Evolutionary conservation across 2,329 filamentous ascomycete genomes (phyloP), one percentile per base, ranked within the genome.

Genomic region (Cladosporium austrohemisphaericum): DNA sequence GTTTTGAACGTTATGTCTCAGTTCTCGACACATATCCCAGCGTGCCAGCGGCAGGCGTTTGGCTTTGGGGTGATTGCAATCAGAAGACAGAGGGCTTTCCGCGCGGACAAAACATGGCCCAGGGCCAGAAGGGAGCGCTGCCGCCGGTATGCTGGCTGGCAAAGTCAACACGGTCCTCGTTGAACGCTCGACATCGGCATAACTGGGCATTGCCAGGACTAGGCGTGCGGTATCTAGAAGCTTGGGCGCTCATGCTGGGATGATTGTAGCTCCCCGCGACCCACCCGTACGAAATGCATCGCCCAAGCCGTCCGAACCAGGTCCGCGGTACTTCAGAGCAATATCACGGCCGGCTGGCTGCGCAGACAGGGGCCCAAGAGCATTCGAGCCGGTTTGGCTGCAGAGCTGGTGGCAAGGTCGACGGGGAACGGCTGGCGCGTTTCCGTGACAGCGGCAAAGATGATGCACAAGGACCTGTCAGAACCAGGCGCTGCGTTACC

Each of bases 381-480:
- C 14, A 7, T 29, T 18, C 18, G 33, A 32, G 25, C 44, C 33
- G 33, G 33, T 31, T 26, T 29, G 25, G n/a, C 10, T 29, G 25
- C 33, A 36, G 9, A 18, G 4, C 13, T 22, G 19, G 32, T 47
- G 33, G 23, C 23, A 11, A 38, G 11, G 22, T n/a, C 5, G n/a
- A 20, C 44, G 44, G 44, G 44, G 44, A 38, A 28, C 16, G 22
- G 31, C 29, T 23, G 23, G 19, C 29, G 14, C 14, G 22, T 13
- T 13, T 47, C 44, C 44, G 33, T 38, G 44, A 47, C 44, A 47
- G 44, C 44, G 44, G 44, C 16, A 28, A 18, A n/a, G 19, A n/a
- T 5, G 32, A 20, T 22, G 33, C 33, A 38, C 44, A 20, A 29
- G 23, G 19, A 47, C 20, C 33, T 47, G 44, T 47, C 44, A 47